Evolutionary conservation across 2,329 filamentous ascomycete species (phyloP), one percentile per base, ranked within the genome.

Genomic region (Colletotrichum lentis): DNA sequence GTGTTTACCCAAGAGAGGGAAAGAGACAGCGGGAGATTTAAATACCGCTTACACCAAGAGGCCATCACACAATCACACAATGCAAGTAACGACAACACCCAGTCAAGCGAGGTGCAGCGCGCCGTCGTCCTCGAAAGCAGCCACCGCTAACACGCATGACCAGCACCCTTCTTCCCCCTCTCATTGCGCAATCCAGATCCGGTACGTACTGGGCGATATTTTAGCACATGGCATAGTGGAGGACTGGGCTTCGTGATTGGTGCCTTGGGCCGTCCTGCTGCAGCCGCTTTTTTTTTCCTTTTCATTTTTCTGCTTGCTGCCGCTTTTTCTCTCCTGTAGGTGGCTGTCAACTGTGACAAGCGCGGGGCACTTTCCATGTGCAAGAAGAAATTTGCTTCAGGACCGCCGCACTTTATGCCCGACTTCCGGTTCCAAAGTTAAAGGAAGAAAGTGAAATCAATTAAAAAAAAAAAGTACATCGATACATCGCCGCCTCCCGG

Each of bases 131-230:
- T 56, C 44, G 47, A 43, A 49, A 60, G 50, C 35, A 16, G 37
- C 55, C 50, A 50, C 66, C 59, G 44, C 59, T 35, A 62, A 50
- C 37, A 35, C 31, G 2, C 31, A 35, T 35, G 31, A 7, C 31
- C 31, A 35, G 31, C 31, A 27, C 62, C 50, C 49, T 60, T 41
- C 52, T 35, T 35, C 53, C 60, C 62, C 62, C 62, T 59, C 65
- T 60, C 62, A 69, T 69, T 66, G 66, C 62, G 62, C 66, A 66
- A 69, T 69, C 62, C 55, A 64, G 53, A 52, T 35, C 18, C 35
- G 50, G 66, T 57, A 69, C 66, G 66, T 66, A 61, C 20, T 22
- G 3, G 3, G 11, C 37, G 37, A 61, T 62, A 61, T 46, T 54
- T 54, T 66, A 8, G 55, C 62, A 69, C 66, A 69, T 61, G 56